Percentiles rank a stretch among this genome's conserved stretches.
Evolutionary conservation across 495 filamentous ascomycete genomes (phyloP).

Genomic region (Geoglossum glabrum): DNA sequence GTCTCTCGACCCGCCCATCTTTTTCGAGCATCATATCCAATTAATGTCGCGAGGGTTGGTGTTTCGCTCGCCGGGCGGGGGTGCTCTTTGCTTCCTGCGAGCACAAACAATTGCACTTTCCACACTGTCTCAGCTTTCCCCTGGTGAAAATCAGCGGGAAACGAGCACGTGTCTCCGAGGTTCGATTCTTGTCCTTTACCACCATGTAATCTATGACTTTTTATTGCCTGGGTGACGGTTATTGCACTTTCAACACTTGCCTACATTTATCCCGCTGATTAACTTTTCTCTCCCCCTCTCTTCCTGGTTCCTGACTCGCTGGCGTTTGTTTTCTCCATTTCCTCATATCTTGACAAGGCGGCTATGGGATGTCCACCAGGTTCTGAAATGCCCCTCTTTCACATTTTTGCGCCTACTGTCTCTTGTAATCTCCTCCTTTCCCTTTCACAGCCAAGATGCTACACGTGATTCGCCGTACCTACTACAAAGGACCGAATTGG

Average conservation of each 20-base stretch:
- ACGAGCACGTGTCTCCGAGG: neutral
- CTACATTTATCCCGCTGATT: neutral
- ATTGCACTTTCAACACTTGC: neutral
- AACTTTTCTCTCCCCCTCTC: neutral
- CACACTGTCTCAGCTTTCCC: neutral
- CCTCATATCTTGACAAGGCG: neutral
- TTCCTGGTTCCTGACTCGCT: neutral
- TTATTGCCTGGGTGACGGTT: neutral
- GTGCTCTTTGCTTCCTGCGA: neutral
- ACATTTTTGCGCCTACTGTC: neutral
- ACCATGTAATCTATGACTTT: neutral
- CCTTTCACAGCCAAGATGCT: neutral
- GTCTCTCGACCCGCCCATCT: neutral
- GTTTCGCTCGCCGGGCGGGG: neutral
- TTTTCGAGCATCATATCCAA: neutral
- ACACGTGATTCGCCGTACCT: neutral
- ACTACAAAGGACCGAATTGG: neutral
- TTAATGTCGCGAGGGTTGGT: neutral
- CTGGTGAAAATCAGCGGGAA: neutral
- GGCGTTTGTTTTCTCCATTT: neutral
- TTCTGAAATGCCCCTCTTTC: neutral
- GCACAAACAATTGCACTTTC: neutral
- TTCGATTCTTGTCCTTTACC: neutral
- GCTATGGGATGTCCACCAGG: neutral
- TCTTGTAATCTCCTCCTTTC: neutral